Evolutionary conservation across 83 land plant species (phyloP), one percentile per base, ranked within the genome.

Genomic region (Isoetes engelmannii): DNA sequence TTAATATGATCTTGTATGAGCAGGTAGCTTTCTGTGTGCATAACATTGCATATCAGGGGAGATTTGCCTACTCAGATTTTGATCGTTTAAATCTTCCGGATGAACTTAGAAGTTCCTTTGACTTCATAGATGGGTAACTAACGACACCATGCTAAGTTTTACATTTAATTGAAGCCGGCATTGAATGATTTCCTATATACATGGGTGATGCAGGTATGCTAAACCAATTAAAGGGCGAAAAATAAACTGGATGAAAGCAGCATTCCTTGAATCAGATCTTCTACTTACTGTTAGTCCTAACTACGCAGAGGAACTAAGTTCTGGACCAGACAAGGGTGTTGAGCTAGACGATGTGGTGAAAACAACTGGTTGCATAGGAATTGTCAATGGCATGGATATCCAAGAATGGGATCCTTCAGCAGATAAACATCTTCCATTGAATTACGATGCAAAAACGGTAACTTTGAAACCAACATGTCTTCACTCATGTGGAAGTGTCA

Each of bases 211-310:
- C 85, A 89, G 95, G 60, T 85, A 87, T 70, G 53, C 61, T 41
- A 87, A 84, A 57, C 96, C 96, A 56, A 88, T 90, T 41, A 83
- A 83, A 74, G 98, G 96, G 60, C 78, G 92, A 72, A 93, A 93
- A 72, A 89, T 87, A 54, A 93, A 93, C 81, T 93, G 92, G 96
- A 84, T 93, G 98, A 90, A 93, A 65, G 98, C 98, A 45, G 98
- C 83, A 45, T 77, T 93, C 9, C 43, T 87, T 7, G 89, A 93
- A 71, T 82, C 90, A 7, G 82, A 90, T 50, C 72, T 80, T 60
- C 73, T 77, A 17, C 5, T 93, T 21, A 90, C 98, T 44, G 98
- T 93, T 61, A 89, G 96, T 72, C 96, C 98, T 18, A 74, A 89
- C 72, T 93, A 93, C 71, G 98, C 98, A 21, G 20, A 76, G 43